phyloP scores from a whole-genome alignment of 2,329 filamentous ascomycete genomes.

The Macrophomina phaseolina region DNA sequence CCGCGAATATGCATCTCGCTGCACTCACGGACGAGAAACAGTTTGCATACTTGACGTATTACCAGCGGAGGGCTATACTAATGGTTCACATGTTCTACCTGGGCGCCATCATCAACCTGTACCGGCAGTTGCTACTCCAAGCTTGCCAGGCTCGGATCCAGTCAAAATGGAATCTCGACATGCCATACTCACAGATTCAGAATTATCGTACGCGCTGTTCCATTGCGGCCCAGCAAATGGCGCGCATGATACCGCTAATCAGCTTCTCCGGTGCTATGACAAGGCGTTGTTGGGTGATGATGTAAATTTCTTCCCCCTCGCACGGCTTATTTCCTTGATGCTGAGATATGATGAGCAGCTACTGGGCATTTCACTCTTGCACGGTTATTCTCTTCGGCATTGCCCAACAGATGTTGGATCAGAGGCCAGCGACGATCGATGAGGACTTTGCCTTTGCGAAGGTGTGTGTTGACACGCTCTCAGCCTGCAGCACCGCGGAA shows the following conservation, averaged over 20 bases:
- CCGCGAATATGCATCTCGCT: conserved; percentile 38
- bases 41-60: conserved; percentile 35
- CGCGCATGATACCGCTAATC: conserved; percentile 42
- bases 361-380: conserved; percentile 44
- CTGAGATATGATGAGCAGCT: conserved; percentile 31
- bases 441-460: conserved; percentile 42
- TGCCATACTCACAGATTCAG: conserved; percentile 37
- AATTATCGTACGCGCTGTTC: conserved; percentile 41
- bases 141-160: conserved; percentile 36
- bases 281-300: conserved; percentile 46
- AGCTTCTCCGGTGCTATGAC: conserved; percentile 43
- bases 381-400: conserved; percentile 44
- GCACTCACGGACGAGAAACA: conserved; percentile 37
- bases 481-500: conserved; percentile 39
- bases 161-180: conserved; percentile 32
- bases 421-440: conserved; percentile 37
- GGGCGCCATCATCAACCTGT: conserved; percentile 43
- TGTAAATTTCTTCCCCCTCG: conserved; percentile 33
- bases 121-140: conserved; percentile 43
- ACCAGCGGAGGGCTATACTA: conserved; percentile 42
- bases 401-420: conserved; percentile 43
- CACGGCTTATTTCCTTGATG: not conserved
- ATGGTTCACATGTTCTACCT: conserved; percentile 48
- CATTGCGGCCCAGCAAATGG: conserved; percentile 43
- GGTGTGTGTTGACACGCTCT: conserved; percentile 44